phyloP scores from a whole-genome alignment of 352 stramenopile genomes.

The Phytopythium mirpurense region DNA sequence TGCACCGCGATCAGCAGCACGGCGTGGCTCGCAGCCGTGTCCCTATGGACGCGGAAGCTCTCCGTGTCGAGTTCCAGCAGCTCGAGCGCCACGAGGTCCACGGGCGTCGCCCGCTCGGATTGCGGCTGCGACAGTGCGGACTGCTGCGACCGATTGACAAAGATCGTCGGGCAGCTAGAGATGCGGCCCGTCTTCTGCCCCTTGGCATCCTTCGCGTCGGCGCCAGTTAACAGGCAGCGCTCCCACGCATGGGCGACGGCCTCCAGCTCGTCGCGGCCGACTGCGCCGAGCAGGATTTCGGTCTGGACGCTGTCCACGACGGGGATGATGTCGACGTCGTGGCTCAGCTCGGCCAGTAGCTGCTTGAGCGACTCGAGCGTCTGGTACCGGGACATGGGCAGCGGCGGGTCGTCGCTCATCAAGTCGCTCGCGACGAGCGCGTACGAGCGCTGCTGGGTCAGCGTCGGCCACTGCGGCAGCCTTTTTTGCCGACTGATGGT shows the following conservation, averaged over 20 bases:
- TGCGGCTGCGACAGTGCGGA: constrained; percentile 26
- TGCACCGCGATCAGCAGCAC: constrained; percentile 79
- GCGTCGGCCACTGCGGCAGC: constrained; percentile 72
- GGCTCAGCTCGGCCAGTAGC: constrained; percentile 28
- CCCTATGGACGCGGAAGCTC: constrained; percentile 64
- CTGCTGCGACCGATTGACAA: constrained; percentile 10
- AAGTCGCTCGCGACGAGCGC: constrained; percentile 60
- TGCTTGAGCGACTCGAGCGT: constrained; percentile 44
- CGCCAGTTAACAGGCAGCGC: constrained; percentile 24
- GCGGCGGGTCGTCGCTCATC: constrained; percentile 47
- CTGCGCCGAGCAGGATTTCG: constrained; percentile 61
- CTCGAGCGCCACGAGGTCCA: constrained; percentile 59
- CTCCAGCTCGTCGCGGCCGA: constrained; percentile 58
- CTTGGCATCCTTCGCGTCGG: not conserved
- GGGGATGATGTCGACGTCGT: constrained; percentile 40
- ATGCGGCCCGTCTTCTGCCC: not conserved
- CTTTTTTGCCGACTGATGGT: constrained; percentile 77
- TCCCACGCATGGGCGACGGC: constrained; percentile 55
- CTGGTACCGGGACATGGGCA: constrained; percentile 44
- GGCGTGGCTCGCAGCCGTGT: constrained; percentile 64
- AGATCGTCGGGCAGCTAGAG: not conserved
- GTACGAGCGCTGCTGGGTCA: constrained; percentile 78
- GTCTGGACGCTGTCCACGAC: constrained; percentile 58
- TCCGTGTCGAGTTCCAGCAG: constrained; percentile 57
- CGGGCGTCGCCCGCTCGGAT: constrained; percentile 18